Conservation (phyloP, 2,329 filamentous ascomycete species). For the Pseudonectria foliicola region DNA sequence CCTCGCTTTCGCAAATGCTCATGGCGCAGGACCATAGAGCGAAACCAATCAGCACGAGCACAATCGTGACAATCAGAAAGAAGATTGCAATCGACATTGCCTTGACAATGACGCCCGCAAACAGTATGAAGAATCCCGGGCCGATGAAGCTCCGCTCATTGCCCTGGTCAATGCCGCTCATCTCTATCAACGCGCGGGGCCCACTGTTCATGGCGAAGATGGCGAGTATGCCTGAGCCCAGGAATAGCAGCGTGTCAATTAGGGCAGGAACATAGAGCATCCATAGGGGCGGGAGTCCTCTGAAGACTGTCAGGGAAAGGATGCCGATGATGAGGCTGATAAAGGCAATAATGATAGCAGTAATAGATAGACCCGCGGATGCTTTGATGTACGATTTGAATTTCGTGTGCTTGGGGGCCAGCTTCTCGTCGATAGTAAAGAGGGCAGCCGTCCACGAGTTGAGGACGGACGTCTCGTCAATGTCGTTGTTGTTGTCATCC, state of each 20-base stretch:
- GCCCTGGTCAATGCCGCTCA: slow-evolving; percentile 7
- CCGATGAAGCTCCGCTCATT: slow-evolving; percentile 7
- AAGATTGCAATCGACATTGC: slow-evolving; percentile 10
- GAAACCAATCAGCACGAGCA: slow-evolving; percentile 4
- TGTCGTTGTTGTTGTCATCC: neutral
- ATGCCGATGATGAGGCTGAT: slow-evolving; percentile 6
- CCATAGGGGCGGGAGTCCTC: slow-evolving; percentile 5
- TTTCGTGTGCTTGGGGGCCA: slow-evolving; percentile 2
- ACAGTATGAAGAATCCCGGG: slow-evolving; percentile 6
- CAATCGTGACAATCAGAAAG: slow-evolving; percentile 7
- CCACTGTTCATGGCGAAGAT: slow-evolving; percentile 11
- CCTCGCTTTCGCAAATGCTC: too few species aligned
- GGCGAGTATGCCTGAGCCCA: slow-evolving; percentile 7
- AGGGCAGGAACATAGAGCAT: slow-evolving; percentile 8
- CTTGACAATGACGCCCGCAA: slow-evolving; percentile 10
- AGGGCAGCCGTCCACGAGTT: slow-evolving; percentile 8
- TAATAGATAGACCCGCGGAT: slow-evolving; percentile 4
- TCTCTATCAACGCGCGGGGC: slow-evolving; percentile 7
- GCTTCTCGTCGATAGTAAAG: slow-evolving; percentile 2
- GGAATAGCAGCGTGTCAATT: slow-evolving; percentile 3
- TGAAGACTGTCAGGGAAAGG: slow-evolving; percentile 6
- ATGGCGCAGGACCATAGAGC: neutral
- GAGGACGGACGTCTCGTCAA: slow-evolving; percentile 1
- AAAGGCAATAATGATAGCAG: slow-evolving; percentile 7
- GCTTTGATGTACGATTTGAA: slow-evolving; percentile 6